Conservation (phyloP, 148 eudicot genomes). For the Limonium bicolor region DNA sequence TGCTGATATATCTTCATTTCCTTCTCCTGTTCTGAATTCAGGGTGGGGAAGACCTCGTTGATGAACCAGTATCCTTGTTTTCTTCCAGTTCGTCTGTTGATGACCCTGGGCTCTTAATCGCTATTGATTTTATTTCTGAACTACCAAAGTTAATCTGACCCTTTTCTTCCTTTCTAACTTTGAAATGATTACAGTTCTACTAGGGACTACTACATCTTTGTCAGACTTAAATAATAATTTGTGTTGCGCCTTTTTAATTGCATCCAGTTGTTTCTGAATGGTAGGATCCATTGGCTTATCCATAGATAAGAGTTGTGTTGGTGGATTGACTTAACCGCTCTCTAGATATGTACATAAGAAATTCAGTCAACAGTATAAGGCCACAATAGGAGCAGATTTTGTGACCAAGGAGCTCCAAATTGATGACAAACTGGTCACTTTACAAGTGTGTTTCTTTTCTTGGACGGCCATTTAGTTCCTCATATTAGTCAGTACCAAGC, state of each 20-base stretch:
- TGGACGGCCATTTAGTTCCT: neutral
- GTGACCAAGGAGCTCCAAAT: slow-evolving; percentile 50
- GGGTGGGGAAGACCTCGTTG: slow-evolving; percentile 72
- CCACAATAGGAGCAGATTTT: slow-evolving; percentile 85
- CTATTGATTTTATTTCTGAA: too few species aligned
- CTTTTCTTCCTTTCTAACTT: too few species aligned
- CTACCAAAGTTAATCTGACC: too few species aligned
- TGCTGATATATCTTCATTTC: neutral
- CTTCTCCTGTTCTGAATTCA: slow-evolving; percentile 13
- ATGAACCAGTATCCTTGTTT: slow-evolving; percentile 70
- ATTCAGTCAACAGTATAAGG: slow-evolving; percentile 62
- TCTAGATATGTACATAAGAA: slow-evolving; percentile 54
- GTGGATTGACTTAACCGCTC: slow-evolving; percentile 6
- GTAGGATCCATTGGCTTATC: too few species aligned
- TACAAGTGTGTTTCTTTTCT: slow-evolving; percentile 30
- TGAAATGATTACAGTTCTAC: too few species aligned
- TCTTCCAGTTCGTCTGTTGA: too few species aligned
- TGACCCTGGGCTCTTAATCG: too few species aligned
- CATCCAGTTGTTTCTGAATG: too few species aligned
- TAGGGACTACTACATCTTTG: too few species aligned
- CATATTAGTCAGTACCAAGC: neutral
- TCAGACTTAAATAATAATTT: too few species aligned
- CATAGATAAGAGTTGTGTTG: too few species aligned
- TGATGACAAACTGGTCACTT: slow-evolving; percentile 48
- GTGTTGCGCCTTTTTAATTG: too few species aligned